Evolutionary conservation across 306 rosid species (phyloP).

Genomic region (Vicia sativa): DNA sequence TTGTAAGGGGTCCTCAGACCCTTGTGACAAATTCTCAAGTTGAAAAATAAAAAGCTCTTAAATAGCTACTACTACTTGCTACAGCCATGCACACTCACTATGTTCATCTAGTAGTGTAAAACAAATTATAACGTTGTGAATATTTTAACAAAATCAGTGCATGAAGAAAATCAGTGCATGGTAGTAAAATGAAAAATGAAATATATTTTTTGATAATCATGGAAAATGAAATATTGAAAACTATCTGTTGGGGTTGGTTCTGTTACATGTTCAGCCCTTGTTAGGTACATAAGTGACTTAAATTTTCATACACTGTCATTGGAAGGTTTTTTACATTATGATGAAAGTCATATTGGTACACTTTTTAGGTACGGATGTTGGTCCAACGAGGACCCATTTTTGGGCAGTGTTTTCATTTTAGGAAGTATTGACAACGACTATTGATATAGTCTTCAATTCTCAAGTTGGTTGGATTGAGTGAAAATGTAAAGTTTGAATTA

Average conservation of each 20-base stretch:
- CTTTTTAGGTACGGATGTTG: neutral
- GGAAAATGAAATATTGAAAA: neutral
- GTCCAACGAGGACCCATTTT: neutral
- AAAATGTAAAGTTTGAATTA: too few relatives aligned
- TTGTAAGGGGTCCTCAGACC: slow-evolving; percentile 79
- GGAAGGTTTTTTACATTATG: too few relatives aligned
- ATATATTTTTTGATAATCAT: neutral
- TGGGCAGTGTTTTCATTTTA: neutral
- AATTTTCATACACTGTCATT: too few relatives aligned
- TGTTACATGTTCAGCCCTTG: neutral
- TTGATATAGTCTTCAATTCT: too few relatives aligned
- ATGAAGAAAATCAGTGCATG: neutral
- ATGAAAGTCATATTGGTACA: too few relatives aligned
- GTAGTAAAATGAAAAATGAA: neutral
- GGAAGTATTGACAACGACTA: neutral
- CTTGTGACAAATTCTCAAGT: slow-evolving; percentile 53
- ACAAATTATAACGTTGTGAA: neutral
- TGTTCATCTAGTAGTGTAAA: slow-evolving; percentile 21
- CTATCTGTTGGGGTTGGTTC: neutral
- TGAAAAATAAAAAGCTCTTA: slow-evolving; percentile 29
- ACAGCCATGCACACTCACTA: slow-evolving; percentile 23
- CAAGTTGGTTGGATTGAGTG: too few relatives aligned
- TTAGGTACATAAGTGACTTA: neutral
- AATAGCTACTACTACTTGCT: neutral
- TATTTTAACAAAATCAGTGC: slow-evolving; percentile 28